phyloP scores from a whole-genome alignment of 2,329 filamentous ascomycete genomes.

The Fusarium circinatum region DNA sequence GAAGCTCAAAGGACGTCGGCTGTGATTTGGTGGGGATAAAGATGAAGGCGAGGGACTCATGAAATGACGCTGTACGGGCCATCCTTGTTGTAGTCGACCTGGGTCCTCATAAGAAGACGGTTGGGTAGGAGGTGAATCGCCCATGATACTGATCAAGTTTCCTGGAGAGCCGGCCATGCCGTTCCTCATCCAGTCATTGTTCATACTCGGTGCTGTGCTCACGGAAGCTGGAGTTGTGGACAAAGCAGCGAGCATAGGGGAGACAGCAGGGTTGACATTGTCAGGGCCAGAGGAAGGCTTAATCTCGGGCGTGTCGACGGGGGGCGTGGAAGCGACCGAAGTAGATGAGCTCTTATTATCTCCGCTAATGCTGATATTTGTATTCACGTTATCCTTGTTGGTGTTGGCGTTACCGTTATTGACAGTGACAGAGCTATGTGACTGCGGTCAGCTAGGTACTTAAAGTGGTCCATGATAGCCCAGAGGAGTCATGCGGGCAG shows the following conservation, averaged over 20 bases:
- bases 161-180: conserved; percentile 62
- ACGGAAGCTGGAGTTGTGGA: conserved; percentile 61
- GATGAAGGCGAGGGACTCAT: conserved; percentile 58
- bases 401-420: conserved; percentile 44
- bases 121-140: conserved; percentile 64
- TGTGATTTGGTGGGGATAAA: conserved; percentile 50
- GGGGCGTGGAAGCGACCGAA: conserved; percentile 58
- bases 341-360: conserved; percentile 50
- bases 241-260: conserved; percentile 60
- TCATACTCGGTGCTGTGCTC: conserved; percentile 59
- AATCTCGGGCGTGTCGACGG: conserved; percentile 58
- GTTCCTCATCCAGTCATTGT: conserved; percentile 57
- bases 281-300: conserved; percentile 53
- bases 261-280: conserved; percentile 56
- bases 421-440: conserved; percentile 34
- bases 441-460: conserved; percentile 40
- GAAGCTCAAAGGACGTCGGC: conserved; percentile 63
- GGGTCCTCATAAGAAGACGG: conserved; percentile 64
- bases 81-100: conserved; percentile 54
- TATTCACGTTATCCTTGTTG: conserved; percentile 45
- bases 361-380: conserved; percentile 44
- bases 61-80: conserved; percentile 59
- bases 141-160: conserved; percentile 62
- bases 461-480: conserved; percentile 11
- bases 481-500: conserved; percentile 45